A percentile compares a stretch with the other conserved stretches of the same genome.
Conservation (phyloP, 768 basidiomycete species). For the Tricholoma terreum region DNA sequence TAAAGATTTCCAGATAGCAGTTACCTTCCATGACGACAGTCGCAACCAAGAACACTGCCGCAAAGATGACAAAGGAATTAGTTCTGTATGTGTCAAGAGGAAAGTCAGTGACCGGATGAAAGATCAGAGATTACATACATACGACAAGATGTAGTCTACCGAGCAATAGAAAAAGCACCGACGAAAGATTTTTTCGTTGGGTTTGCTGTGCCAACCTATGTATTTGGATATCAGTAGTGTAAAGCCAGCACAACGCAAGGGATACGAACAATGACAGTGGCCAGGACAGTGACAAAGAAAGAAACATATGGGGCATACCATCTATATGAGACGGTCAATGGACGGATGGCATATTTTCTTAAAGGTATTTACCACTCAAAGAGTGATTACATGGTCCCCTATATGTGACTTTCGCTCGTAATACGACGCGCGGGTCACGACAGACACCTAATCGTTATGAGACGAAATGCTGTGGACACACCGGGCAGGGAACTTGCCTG, state of each 20-base stretch:
- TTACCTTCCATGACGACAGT: slow-evolving; percentile 40
- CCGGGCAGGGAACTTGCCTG: slow-evolving; percentile 27
- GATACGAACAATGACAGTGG: slow-evolving; percentile 39
- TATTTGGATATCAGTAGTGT: background rate
- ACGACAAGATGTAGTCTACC: slow-evolving; percentile 35
- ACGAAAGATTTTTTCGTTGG: slow-evolving; percentile 37
- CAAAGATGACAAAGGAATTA: slow-evolving; percentile 36
- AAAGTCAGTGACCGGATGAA: background rate
- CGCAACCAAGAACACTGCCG: slow-evolving; percentile 37
- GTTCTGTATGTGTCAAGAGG: slow-evolving; percentile 29
- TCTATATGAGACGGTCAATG: slow-evolving; percentile 21
- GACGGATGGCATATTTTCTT: background rate
- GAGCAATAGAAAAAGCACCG: slow-evolving; percentile 54
- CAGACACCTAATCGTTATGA: slow-evolving; percentile 37
- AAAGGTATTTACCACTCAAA: slow-evolving; percentile 34
- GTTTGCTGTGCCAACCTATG: slow-evolving; percentile 36
- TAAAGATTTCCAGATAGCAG: background rate
- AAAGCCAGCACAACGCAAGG: background rate
- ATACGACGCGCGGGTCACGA: slow-evolving; percentile 37
- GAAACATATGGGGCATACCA: slow-evolving; percentile 42
- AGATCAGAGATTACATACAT: slow-evolving; percentile 10
- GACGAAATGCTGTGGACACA: no score
- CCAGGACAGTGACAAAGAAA: slow-evolving; percentile 34
- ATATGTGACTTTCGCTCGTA: slow-evolving; percentile 29
- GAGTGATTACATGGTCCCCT: slow-evolving; percentile 30